Conservation (phyloP, 2,329 filamentous ascomycete species). For the Beauveria medogensis region DNA sequence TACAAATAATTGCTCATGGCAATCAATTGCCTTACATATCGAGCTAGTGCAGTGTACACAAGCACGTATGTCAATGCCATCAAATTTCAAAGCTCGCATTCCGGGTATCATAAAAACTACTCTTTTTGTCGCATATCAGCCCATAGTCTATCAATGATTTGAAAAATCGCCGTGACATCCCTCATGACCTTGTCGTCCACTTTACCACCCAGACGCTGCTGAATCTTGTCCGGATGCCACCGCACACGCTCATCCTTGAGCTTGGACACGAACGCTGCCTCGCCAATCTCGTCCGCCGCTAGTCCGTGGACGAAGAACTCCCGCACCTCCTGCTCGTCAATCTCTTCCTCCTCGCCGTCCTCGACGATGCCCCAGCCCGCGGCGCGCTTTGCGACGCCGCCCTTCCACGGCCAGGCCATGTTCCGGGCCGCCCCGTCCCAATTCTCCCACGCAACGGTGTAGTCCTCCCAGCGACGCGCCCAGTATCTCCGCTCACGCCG, state of each 20-base stretch:
- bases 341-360: slow-evolving; percentile 40
- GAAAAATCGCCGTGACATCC: slow-evolving; percentile 82
- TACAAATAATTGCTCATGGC: no score
- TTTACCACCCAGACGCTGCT: slow-evolving; percentile 71
- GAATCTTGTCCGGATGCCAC: slow-evolving; percentile 98
- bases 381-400: not conserved
- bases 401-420: slow-evolving; percentile 58
- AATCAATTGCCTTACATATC: no score
- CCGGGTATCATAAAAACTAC: not conserved
- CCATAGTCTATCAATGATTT: slow-evolving; percentile 80
- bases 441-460: slow-evolving; percentile 53
- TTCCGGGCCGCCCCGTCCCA: slow-evolving; percentile 37
- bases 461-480: slow-evolving; percentile 55
- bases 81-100: no score
- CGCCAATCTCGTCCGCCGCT: slow-evolving; percentile 33
- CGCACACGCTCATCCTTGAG: slow-evolving; percentile 81
- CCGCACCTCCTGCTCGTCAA: slow-evolving; percentile 53
- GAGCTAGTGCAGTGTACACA: no score
- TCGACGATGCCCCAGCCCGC: slow-evolving; percentile 38
- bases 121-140: slow-evolving; percentile 43
- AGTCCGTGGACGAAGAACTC: slow-evolving; percentile 56
- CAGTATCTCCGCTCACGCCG: slow-evolving; percentile 47
- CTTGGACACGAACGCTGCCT: slow-evolving; percentile 36
- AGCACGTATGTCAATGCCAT: no score
- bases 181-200: slow-evolving; percentile 67